A percentile compares a stretch with the other conserved stretches of the same genome.
Conservation (phyloP, 805 yeast species). For the Wickerhamiella cacticola region DNA sequence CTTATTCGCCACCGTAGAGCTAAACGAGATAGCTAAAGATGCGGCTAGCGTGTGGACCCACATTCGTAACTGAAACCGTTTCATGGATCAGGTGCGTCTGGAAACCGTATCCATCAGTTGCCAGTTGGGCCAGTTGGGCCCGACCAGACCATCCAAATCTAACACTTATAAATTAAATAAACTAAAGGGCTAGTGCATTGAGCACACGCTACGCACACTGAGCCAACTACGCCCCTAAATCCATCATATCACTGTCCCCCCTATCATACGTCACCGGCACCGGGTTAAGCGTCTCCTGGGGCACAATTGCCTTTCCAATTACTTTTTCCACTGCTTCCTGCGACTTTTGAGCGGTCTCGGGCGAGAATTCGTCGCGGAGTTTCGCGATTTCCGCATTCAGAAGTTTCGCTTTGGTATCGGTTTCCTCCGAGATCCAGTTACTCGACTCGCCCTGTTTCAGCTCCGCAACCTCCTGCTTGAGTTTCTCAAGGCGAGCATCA, state of each 20-base stretch:
- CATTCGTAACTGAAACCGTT: too few species aligned
- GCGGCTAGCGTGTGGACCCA: too few species aligned
- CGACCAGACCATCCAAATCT: too few species aligned
- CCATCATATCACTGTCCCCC: constrained; percentile 14
- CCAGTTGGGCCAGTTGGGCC: too few species aligned
- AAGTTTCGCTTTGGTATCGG: constrained; percentile 18
- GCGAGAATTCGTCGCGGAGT: constrained; percentile 27
- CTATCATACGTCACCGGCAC: constrained; percentile 21
- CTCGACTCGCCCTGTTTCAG: constrained; percentile 19
- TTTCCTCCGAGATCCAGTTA: constrained; percentile 18
- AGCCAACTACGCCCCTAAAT: background rate
- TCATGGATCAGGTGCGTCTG: too few species aligned
- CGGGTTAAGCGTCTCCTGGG: constrained; percentile 16
- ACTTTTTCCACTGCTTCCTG: constrained; percentile 16
- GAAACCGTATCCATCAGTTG: too few species aligned
- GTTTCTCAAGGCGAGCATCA: constrained; percentile 34
- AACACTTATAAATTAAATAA: too few species aligned
- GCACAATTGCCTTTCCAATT: constrained; percentile 17
- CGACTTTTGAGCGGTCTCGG: constrained; percentile 15
- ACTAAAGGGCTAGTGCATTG: too few species aligned
- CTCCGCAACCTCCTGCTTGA: constrained; percentile 23
- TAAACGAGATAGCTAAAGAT: too few species aligned
- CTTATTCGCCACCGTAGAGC: too few species aligned
- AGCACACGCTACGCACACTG: too few species aligned
- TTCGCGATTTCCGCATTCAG: constrained; percentile 21